Base-by-base conservation (phyloP, 441 rosid genomes). In the Jatropha multifida region DNA sequence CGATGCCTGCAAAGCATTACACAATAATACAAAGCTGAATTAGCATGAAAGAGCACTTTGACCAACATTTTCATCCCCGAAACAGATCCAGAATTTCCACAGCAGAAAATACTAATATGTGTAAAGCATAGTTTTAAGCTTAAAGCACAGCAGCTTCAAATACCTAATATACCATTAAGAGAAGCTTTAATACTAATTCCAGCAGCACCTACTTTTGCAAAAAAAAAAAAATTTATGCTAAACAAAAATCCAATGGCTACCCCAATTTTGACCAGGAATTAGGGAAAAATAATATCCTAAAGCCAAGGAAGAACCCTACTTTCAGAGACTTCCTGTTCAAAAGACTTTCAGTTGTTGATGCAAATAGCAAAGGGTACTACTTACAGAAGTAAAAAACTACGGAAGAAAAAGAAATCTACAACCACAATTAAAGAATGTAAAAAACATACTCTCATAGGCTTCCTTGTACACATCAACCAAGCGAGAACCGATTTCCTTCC, bases 391-490 rank as follows among this genome's bases (percentile, higher is more conserved):
- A 23, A 48, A 69, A 18, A 69, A 14, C n/a, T 13, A 56, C 23
- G 23, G 23, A 23, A 15, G 27, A 48, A 26, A 2, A 32, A 49
- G 68, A 2, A 2, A 14, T 23, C 40, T 58, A 72, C 44, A 32
- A 27, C 41, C 40, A 66, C 14, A 7, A 67, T 69, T 27, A 17
- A 55, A 64, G 17, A 23, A 56, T 15, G 61, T 26, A 55, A 3
- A 13, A 70, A 76, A 82, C 96, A 76, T 82, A 94, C 98, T 90
- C 54, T 94, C 98, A 81, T 89, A 91, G 75, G 88, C 94, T 84
- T 91, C 88, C 85, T 94, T 92, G 88, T 91, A 94, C 97, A 87
- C 86, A 85, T 92, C 98, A 75, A 94, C 98, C 79, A 94, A 80
- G 75, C 96, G 94, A 81, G 97, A 58, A 15, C 98, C 97, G 69